Conservation (phyloP, 768 basidiomycete species). For the Atractiella rhizophila region DNA sequence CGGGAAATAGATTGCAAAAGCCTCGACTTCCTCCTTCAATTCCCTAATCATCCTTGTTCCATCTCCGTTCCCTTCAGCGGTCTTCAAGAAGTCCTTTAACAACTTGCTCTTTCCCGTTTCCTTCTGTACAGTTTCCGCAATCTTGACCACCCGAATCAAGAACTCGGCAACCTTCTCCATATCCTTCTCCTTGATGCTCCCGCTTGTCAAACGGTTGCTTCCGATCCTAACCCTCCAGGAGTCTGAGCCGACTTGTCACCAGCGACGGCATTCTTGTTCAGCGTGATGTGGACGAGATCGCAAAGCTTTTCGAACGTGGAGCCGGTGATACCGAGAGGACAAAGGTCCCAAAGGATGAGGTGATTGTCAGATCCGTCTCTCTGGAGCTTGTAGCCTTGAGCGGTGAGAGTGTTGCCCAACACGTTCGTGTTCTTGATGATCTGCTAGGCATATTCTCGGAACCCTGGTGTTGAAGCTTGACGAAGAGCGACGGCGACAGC, state of each 20-base stretch:
- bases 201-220: constrained; percentile 76
- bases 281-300: constrained; percentile 84
- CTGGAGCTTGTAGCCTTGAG: constrained; percentile 80
- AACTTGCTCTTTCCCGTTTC: constrained; percentile 85
- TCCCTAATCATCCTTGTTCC: constrained; percentile 40
- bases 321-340: constrained; percentile 85
- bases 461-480: constrained; percentile 70
- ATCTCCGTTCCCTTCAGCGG: constrained; percentile 42
- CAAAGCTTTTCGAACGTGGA: constrained; percentile 97
- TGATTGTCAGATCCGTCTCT: constrained; percentile 94
- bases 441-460: constrained; percentile 76
- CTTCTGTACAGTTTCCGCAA: constrained; percentile 66
- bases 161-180: constrained; percentile 66
- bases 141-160: constrained; percentile 81
- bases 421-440: constrained; percentile 69
- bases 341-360: constrained; percentile 80
- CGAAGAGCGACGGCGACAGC: constrained; percentile 75
- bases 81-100: constrained; percentile 80
- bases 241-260: constrained; percentile 87
- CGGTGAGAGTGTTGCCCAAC: constrained; percentile 43
- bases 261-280: constrained; percentile 92
- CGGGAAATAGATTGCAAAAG: constrained; percentile 69
- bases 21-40: constrained; percentile 52
- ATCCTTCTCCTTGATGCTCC: constrained; percentile 70
- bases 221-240: constrained; percentile 95